Evolutionary conservation across 192 early-diverging fungal species (phyloP), one percentile per base, ranked within the genome.

Genomic region (Rhizoclosmatium globosum): DNA sequence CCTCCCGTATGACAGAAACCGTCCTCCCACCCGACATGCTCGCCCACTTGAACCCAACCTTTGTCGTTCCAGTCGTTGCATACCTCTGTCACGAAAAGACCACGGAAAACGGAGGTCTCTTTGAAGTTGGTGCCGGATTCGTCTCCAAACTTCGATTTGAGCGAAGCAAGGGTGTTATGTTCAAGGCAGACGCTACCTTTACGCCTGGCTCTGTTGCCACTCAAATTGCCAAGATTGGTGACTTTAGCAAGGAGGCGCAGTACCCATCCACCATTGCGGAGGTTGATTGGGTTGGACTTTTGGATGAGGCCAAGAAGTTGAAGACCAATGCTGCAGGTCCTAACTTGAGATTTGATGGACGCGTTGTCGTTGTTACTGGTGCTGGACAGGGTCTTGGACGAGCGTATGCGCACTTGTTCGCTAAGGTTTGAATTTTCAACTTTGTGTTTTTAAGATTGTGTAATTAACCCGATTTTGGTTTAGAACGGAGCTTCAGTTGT

Each of bases 81-180:
- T 98, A 91, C 79, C 89, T 99, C 50, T 91, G 88, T 48, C 97
- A 98, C 85, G 93, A 95, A 70, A 85, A 89, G 39, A 89, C 87
- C 59, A 85, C 85, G 44, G 92, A 94, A 72, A 95, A 91, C 61
- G 96, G 97, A 62, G 87, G 92, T 74, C 86, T 97, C 77, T 99
- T 99, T 86, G 97, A 99, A 88, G 94, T 98, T 53, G 96, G 98
- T 71, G 94, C 94, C 75, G 95, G 95, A 68, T 99, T 95, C 91
- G 89, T 94, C 56, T 92, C 96, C 47, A 95, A 98, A 89, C 91
- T 98, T 21, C 88, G 97, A 81, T 95, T 95, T 92, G 93, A 99
- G 86, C 90, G 94, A 48, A 93, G 94, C 39, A 78, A 90, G 60
- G 97, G 97, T 74, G 92, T 89, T 9, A 92, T 96, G 45, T 99